Conservation (phyloP, 345 rosid genomes). For the Citrus sp. region DNA sequence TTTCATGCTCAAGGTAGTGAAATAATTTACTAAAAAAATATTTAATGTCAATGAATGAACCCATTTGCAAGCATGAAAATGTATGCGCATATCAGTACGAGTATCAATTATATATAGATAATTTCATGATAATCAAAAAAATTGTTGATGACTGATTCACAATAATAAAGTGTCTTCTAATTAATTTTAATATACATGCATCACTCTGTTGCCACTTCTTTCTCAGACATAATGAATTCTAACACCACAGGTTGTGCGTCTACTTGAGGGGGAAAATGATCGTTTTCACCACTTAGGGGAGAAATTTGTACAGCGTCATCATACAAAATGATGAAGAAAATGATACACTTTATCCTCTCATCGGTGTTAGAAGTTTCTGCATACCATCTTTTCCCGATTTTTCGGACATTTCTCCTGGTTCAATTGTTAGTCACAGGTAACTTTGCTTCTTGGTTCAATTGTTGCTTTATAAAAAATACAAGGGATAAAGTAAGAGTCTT, state of each 20-base stretch:
- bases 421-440: too few species aligned
- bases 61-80: neutral
- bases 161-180: neutral
- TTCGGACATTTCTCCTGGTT: neutral
- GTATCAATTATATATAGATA: too few species aligned
- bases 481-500: too few species aligned
- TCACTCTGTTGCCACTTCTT: neutral
- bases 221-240: neutral
- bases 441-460: too few species aligned
- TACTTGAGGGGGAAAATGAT: conserved; percentile 46
- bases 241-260: conserved; percentile 38
- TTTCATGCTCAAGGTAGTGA: neutral
- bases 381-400: neutral
- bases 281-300: conserved; percentile 21
- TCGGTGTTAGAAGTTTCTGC: neutral
- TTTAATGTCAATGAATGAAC: too few species aligned
- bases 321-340: conserved; percentile 6
- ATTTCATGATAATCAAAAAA: neutral
- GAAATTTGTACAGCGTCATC: conserved; percentile 16
- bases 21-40: too few species aligned
- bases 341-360: neutral
- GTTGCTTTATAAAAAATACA: too few species aligned
- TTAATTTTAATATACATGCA: neutral
- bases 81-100: neutral
- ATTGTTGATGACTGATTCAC: neutral